Conservation (phyloP, 2,329 filamentous ascomycete species). For the Periconia macrospinosa region DNA sequence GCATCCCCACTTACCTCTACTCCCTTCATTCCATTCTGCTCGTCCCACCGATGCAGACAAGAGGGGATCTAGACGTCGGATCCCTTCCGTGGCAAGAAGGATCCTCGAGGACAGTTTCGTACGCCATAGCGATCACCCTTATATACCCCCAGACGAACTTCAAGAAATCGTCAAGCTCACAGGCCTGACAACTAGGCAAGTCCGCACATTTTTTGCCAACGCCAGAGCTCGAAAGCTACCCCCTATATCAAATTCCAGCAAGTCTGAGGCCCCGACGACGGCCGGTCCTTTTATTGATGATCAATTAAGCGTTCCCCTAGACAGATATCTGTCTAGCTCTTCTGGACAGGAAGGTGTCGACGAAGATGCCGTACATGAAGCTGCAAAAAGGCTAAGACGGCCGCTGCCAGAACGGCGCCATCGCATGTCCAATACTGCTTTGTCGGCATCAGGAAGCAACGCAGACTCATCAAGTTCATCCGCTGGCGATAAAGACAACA, state of each 20-base stretch:
- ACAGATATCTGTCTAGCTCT: slow-evolving; percentile 25
- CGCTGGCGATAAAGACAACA: slow-evolving; percentile 19
- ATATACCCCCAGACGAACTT: slow-evolving; percentile 18
- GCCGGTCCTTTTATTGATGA: background rate
- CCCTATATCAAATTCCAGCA: background rate
- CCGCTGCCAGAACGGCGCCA: slow-evolving; percentile 1
- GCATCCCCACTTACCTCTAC: background rate
- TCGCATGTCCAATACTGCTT: slow-evolving; percentile 2
- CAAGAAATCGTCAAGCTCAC: slow-evolving; percentile 15
- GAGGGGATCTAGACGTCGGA: background rate
- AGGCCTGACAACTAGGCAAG: slow-evolving; percentile 18
- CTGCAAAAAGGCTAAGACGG: slow-evolving; percentile 7
- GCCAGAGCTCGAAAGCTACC: slow-evolving; percentile 23
- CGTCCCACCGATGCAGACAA: background rate
- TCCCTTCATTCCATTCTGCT: no score
- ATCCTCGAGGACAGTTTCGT: slow-evolving; percentile 22
- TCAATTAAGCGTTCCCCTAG: slow-evolving; percentile 17
- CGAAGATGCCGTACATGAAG: slow-evolving; percentile 15
- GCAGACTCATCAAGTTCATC: slow-evolving; percentile 21
- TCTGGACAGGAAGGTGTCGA: slow-evolving; percentile 24
- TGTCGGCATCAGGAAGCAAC: slow-evolving; percentile 14
- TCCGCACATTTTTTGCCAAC: slow-evolving; percentile 28
- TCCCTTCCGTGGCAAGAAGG: slow-evolving; percentile 15
- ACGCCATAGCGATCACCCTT: slow-evolving; percentile 20
- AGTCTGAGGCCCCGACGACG: background rate